phyloP scores from a whole-genome alignment of 108 stramenopile species.

The Aurantiochytrium sp. region DNA sequence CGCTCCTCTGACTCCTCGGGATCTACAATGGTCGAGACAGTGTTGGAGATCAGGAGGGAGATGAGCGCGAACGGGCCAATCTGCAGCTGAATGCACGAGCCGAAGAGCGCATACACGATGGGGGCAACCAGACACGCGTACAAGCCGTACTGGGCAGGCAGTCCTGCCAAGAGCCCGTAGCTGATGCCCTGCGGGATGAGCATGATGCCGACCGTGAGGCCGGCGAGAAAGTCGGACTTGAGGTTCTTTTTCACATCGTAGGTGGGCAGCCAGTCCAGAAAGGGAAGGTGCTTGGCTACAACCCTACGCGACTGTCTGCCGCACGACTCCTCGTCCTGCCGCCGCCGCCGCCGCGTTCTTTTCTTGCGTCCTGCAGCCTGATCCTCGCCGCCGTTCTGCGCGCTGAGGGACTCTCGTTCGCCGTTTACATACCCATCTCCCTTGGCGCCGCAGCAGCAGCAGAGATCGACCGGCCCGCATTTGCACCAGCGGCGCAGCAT shows the following conservation, averaged over 20 bases:
- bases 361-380: too few relatives aligned
- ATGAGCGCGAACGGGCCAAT: constrained; percentile 10
- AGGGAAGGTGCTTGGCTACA: not conserved
- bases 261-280: not conserved
- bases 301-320: not conserved
- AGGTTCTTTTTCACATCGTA: not conserved
- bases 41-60: not conserved
- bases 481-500: not conserved
- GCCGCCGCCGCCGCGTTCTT: not conserved
- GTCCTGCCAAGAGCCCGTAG: not conserved
- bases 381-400: too few relatives aligned
- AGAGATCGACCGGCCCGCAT: not conserved
- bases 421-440: too few relatives aligned
- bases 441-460: not conserved
- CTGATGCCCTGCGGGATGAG: constrained; percentile 13
- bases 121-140: constrained; percentile 25
- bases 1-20: not conserved
- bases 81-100: not conserved
- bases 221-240: not conserved
- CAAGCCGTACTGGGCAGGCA: not conserved
- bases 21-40: not conserved
- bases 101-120: not conserved
- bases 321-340: not conserved
- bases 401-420: too few relatives aligned
- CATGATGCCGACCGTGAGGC: not conserved